phyloP scores from a whole-genome alignment of 2,329 filamentous ascomycete species.

The Alternaria hordeiaustralica region DNA sequence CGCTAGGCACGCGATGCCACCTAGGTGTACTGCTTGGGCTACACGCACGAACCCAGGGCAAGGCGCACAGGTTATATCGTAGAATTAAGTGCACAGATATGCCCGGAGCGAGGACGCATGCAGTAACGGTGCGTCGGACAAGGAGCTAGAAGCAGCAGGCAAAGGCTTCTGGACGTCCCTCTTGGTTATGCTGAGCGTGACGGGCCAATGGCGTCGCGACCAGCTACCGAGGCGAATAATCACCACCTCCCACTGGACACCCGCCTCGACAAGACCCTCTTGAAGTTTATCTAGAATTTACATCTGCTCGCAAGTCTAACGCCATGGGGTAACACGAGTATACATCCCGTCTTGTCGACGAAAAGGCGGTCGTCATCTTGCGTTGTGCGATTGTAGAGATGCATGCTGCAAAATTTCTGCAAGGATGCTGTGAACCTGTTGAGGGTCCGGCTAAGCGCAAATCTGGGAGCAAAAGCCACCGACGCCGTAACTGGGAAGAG shows the following conservation, averaged over 20 bases:
- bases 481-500: not conserved
- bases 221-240: conserved; percentile 30
- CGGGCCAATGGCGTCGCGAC: conserved; percentile 25
- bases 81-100: conserved; percentile 12
- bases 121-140: conserved; percentile 26
- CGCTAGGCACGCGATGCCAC: conserved; percentile 16
- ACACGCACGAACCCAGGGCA: conserved; percentile 9
- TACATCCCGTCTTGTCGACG: not conserved
- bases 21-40: not conserved
- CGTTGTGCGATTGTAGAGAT: not conserved
- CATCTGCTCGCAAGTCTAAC: conserved; percentile 26
- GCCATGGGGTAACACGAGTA: not conserved
- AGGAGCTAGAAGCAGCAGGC: conserved; percentile 31
- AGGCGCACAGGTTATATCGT: conserved; percentile 8
- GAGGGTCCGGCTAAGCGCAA: conserved; percentile 6
- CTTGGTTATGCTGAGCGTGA: conserved; percentile 20
- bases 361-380: not conserved
- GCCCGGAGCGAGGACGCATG: conserved; percentile 23
- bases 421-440: conserved; percentile 7
- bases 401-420: not conserved
- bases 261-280: not conserved
- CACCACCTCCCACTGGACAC: conserved; percentile 15
- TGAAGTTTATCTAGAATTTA: not conserved
- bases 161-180: conserved; percentile 16
- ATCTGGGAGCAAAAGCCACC: not conserved